Percentiles rank a stretch among this genome's conserved stretches.
phyloP scores from a whole-genome alignment of 352 stramenopile species.

The Phytophthora lateralis region DNA sequence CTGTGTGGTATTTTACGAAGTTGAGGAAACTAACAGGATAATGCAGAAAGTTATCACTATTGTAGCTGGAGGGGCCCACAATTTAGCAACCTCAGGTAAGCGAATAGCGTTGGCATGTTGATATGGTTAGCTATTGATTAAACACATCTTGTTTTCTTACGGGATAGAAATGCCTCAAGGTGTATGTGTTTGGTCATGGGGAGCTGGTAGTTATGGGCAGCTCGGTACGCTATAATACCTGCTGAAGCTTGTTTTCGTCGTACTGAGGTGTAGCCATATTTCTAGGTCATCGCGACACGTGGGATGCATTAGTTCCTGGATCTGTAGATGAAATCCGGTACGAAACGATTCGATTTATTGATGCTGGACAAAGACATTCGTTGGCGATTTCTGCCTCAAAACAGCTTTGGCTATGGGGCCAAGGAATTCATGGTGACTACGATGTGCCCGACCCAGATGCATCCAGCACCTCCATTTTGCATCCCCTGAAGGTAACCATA shows the following conservation, averaged over 20 bases:
- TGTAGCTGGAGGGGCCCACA: slow-evolving; percentile 61
- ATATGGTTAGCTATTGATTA: not conserved
- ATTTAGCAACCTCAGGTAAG: slow-evolving; percentile 67
- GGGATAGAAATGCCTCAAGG: slow-evolving; percentile 57
- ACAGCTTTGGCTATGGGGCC: slow-evolving; percentile 78
- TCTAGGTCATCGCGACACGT: slow-evolving; percentile 75
- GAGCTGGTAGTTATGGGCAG: slow-evolving; percentile 62
- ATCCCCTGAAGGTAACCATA: slow-evolving; percentile 49
- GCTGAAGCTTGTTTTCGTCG: not conserved
- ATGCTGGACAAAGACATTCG: slow-evolving; percentile 72
- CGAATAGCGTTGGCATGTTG: not conserved
- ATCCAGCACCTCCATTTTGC: slow-evolving; percentile 56
- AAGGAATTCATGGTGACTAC: slow-evolving; percentile 65
- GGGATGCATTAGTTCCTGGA: slow-evolving; percentile 59
- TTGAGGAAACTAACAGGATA: slow-evolving; percentile 1
- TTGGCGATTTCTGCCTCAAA: slow-evolving; percentile 65
- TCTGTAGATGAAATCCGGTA: slow-evolving; percentile 72
- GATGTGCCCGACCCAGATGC: slow-evolving; percentile 46
- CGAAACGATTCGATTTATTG: slow-evolving; percentile 63
- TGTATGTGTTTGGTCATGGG: slow-evolving; percentile 79
- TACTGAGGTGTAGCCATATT: not conserved
- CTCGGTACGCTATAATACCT: slow-evolving; percentile 42
- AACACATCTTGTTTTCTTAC: not conserved
- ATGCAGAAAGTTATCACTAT: slow-evolving; percentile 76
- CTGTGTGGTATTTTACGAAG: not conserved